Evolutionary conservation across 192 early-diverging fungal genomes (phyloP).

Genomic region (Backusella circina): DNA sequence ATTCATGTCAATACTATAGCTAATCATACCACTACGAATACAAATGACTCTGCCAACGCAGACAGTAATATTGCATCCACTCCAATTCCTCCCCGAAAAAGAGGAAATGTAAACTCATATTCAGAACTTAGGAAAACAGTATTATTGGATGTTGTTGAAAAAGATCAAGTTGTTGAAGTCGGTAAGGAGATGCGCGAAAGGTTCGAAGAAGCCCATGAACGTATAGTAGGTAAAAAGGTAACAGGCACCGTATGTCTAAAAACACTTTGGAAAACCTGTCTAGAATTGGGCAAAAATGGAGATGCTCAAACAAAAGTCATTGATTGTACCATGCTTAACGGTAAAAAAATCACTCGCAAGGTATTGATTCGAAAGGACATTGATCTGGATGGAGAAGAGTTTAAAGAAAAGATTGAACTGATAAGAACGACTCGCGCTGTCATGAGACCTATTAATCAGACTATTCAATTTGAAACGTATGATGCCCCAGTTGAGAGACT

Average conservation of each 20-base stretch:
- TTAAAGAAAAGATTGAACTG: not conserved
- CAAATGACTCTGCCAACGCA: not conserved
- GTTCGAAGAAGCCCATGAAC: not conserved
- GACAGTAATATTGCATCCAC: not conserved
- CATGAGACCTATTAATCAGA: too few species aligned
- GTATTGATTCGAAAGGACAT: not conserved
- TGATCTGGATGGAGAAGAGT: not conserved
- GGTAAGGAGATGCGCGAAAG: not conserved
- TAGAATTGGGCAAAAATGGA: constrained; percentile 1
- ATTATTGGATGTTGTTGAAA: not conserved
- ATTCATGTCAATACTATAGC: not conserved
- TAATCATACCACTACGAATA: not conserved
- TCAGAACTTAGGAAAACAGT: not conserved
- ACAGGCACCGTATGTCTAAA: not conserved
- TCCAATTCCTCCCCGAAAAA: not conserved
- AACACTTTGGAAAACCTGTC: not conserved
- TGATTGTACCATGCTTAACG: not conserved
- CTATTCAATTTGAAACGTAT: not conserved
- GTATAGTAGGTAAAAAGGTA: not conserved
- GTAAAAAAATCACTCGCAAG: not conserved
- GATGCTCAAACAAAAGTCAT: not conserved
- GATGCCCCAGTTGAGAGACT: not conserved
- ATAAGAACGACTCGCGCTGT: not conserved
- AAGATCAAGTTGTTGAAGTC: not conserved
- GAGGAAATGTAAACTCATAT: not conserved